Evolutionary conservation across 805 yeast genomes (phyloP).

Genomic region (Jamesozyma gamospora): DNA sequence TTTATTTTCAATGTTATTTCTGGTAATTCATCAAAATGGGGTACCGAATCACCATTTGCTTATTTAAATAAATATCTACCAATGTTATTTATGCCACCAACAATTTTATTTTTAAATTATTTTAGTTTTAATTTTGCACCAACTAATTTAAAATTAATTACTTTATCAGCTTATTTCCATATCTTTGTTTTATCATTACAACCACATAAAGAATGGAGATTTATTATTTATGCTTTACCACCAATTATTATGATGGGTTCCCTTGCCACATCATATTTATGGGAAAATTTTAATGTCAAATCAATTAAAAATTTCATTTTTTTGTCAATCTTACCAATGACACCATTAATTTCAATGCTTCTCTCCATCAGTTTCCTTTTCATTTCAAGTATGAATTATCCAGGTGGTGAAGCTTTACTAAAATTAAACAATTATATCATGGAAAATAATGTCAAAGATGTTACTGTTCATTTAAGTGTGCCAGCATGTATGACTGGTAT

Average conservation of each 20-base stretch:
- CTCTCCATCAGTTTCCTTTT: constrained; percentile 45
- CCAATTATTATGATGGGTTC: constrained; percentile 56
- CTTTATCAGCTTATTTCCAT: constrained; percentile 43
- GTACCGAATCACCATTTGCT: constrained; percentile 61
- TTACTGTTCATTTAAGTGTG: constrained; percentile 61
- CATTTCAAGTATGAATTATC: constrained; percentile 69
- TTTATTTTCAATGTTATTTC: constrained; percentile 66
- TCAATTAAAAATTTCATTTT: constrained; percentile 19
- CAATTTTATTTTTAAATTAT: constrained; percentile 32
- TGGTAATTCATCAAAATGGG: constrained; percentile 76
- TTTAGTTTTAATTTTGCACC: constrained; percentile 32
- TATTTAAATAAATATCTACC: constrained; percentile 45
- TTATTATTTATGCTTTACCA: constrained; percentile 69
- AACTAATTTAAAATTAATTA: constrained; percentile 35
- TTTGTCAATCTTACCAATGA: constrained; percentile 24
- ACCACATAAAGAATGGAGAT: constrained; percentile 94
- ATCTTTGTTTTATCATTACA: constrained; percentile 63
- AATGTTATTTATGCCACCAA: constrained; percentile 39
- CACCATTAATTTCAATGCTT: constrained; percentile 30
- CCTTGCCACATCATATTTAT: constrained; percentile 39
- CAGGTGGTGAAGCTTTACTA: constrained; percentile 73
- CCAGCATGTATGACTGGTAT: constrained; percentile 84
- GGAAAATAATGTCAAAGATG: constrained; percentile 17
- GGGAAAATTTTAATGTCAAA: constrained; percentile 27
- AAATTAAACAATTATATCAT: constrained; percentile 39